phyloP scores from a whole-genome alignment of 768 basidiomycete species.

The Tricholomella constricta region DNA sequence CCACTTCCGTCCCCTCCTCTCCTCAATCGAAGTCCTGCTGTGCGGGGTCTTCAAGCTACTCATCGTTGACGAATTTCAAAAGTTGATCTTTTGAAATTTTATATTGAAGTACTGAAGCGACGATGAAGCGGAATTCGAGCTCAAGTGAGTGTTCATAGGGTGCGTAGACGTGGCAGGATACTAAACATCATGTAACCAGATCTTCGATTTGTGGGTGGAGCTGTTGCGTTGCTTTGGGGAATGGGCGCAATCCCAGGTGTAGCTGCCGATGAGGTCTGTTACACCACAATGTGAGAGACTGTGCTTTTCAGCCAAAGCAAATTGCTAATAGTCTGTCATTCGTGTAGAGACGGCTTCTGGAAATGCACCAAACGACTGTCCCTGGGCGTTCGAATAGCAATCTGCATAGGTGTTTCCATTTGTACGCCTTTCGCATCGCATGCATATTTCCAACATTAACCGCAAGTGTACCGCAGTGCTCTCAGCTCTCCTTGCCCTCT shows the following conservation, averaged over 20 bases:
- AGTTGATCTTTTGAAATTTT: slow-evolving; percentile 16
- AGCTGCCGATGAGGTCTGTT: slow-evolving; percentile 23
- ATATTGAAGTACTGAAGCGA: slow-evolving; percentile 1
- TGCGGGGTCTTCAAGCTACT: slow-evolving; percentile 20
- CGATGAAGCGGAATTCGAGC: slow-evolving; percentile 13
- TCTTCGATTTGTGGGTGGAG: slow-evolving; percentile 16
- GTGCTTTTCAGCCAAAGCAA: neutral
- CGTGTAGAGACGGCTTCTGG: slow-evolving; percentile 16
- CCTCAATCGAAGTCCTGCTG: slow-evolving; percentile 25
- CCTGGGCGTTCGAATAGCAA: slow-evolving; percentile 19
- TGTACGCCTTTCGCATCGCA: slow-evolving; percentile 7
- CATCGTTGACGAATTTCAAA: slow-evolving; percentile 13
- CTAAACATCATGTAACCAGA: slow-evolving; percentile 5
- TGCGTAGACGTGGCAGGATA: neutral
- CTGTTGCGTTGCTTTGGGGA: slow-evolving; percentile 12
- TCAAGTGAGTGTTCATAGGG: slow-evolving; percentile 1
- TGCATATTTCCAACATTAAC: neutral
- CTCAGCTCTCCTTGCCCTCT: slow-evolving; percentile 10
- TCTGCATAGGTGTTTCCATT: slow-evolving; percentile 13
- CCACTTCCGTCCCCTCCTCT: slow-evolving; percentile 7
- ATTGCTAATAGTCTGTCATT: neutral
- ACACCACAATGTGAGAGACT: slow-evolving; percentile 17
- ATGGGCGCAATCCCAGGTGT: slow-evolving; percentile 19
- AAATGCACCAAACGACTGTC: slow-evolving; percentile 19
- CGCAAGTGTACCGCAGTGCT: slow-evolving; percentile 7